These are phyloP conservation scores for Kalmusia sp. DNA, from an alignment of 2,329 filamentous ascomycete species.

Conservation along the genomic window DNA sequence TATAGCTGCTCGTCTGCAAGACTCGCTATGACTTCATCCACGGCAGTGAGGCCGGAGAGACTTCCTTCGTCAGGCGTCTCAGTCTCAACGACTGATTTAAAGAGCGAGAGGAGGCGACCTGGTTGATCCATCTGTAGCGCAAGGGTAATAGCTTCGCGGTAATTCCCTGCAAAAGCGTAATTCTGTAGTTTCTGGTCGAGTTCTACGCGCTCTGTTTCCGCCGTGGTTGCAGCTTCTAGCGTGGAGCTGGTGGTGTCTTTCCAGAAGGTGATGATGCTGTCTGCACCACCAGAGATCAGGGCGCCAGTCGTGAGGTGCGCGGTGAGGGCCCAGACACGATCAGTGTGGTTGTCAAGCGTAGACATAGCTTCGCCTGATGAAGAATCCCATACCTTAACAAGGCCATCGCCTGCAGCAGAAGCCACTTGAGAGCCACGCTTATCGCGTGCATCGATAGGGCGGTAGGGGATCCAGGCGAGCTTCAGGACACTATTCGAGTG, in stretches of 20 bases:
- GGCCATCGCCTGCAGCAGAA: slow-evolving; percentile 88
- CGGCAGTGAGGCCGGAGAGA: slow-evolving; percentile 68
- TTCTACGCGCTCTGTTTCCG: slow-evolving; percentile 81
- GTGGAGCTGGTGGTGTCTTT: slow-evolving; percentile 86
- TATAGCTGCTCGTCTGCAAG: slow-evolving; percentile 88
- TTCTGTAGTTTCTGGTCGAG: slow-evolving; percentile 95
- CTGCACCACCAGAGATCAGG: slow-evolving; percentile 88
- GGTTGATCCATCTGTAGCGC: slow-evolving; percentile 95
- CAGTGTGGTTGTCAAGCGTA: slow-evolving; percentile 95
- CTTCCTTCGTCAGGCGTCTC: slow-evolving; percentile 67
- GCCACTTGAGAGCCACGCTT: slow-evolving; percentile 75
- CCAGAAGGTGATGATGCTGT: slow-evolving; percentile 96
- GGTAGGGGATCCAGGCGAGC: slow-evolving; percentile 79
- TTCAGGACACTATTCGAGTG: slow-evolving; percentile 96
- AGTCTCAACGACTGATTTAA: slow-evolving; percentile 77
- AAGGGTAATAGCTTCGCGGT: slow-evolving; percentile 89
- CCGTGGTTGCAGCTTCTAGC: slow-evolving; percentile 74
- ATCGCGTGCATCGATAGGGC: slow-evolving; percentile 43
- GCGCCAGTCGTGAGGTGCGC: slow-evolving; percentile 69
- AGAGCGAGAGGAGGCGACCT: slow-evolving; percentile 81
- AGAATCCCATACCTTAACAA: slow-evolving; percentile 96
- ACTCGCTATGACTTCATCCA: slow-evolving; percentile 82
- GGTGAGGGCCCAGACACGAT: slow-evolving; percentile 90
- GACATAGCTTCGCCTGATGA: slow-evolving; percentile 83
- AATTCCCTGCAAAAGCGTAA: slow-evolving; percentile 85